Evolutionary conservation across 2,329 filamentous ascomycete genomes (phyloP), one percentile per base, ranked within the genome.

Genomic region (Hymenoscyphus salicellus): DNA sequence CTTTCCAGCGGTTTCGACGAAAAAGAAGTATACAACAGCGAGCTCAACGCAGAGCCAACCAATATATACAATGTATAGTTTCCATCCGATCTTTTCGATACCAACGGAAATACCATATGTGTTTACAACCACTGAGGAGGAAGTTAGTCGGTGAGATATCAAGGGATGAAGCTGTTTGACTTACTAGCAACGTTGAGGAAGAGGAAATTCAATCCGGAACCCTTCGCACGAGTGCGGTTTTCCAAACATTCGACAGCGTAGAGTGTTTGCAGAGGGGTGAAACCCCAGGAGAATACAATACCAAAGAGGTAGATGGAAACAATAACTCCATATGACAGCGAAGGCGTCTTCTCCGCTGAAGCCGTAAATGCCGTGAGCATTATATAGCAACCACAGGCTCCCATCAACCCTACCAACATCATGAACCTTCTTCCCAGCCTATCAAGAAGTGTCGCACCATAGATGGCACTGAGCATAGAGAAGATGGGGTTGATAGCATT

Each of bases 161-260:
- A 49, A n/a, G 17, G n/a, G 7, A 23, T 10, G 43, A 23, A 17
- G 36, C 14, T 38, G 20, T 23, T 49, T n/a, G 32, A 56, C 30
- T 56, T 78, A 78, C 6, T 71, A 59, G 76, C 76, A 70, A 83
- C 62, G 28, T 72, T 72, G 6, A 71, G 52, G 62, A 72, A 72
- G 0, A 72, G 59, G 43, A 72, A 72, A 49, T 80, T 78, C 28
- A 83, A 69, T 7, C 80, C 75, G n/a, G 79, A 72, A 79, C 81
- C 80, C 68, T 82, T 83, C 1, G 80, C 80, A 17, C 81, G 75
- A 0, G 74, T 78, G 64, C 80, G 78, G 64, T 81, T 82, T 5
- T 78, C 75, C 17, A 83, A 73, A 68, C 78, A 80, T 66, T 83
- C 80, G n/a, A 82, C 80, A 0, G 79, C 78, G 68, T 82, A 83